A percentile compares a stretch with the other conserved stretches of the same genome.
phyloP scores from a whole-genome alignment of 2,329 filamentous ascomycete species.

The Colletotrichum magnum region DNA sequence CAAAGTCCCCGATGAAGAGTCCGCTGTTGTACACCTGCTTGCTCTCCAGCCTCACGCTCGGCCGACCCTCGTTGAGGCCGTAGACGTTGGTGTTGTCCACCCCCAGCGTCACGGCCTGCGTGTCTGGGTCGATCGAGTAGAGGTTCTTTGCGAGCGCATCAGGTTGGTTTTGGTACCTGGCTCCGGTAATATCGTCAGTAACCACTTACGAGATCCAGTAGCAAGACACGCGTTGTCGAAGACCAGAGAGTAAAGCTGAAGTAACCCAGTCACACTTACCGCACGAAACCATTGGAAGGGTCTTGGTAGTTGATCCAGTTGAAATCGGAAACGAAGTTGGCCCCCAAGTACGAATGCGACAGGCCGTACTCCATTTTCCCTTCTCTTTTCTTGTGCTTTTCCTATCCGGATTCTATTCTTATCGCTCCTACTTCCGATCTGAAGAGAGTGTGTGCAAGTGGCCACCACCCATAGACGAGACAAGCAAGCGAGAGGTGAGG shows the following conservation, averaged over 20 bases:
- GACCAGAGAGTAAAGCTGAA: neutral
- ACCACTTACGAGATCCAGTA: neutral
- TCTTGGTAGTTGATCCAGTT: conserved; percentile 67
- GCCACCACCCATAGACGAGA: neutral
- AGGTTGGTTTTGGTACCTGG: conserved; percentile 60
- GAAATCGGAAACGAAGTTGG: conserved; percentile 62
- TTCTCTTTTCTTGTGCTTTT: neutral
- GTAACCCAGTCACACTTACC: conserved; percentile 62
- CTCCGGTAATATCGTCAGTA: neutral
- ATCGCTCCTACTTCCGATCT: neutral
- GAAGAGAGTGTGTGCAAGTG: conserved; percentile 3
- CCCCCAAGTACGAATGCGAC: conserved; percentile 57
- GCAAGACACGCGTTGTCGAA: neutral
- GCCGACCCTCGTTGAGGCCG: conserved; percentile 57
- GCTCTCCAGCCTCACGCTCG: conserved; percentile 77
- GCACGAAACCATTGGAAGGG: conserved; percentile 77
- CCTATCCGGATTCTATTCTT: neutral
- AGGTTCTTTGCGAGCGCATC: conserved; percentile 56
- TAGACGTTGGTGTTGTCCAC: conserved; percentile 60
- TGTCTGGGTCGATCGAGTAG: conserved; percentile 57
- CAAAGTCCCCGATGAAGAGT: conserved; percentile 79
- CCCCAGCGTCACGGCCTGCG: conserved; percentile 60
- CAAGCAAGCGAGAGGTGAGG: neutral
- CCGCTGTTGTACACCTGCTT: conserved; percentile 75
- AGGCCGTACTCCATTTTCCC: conserved; percentile 54